Base-by-base conservation (phyloP, 2,329 filamentous ascomycete genomes). In the Fusarium tanahbumbuense region DNA sequence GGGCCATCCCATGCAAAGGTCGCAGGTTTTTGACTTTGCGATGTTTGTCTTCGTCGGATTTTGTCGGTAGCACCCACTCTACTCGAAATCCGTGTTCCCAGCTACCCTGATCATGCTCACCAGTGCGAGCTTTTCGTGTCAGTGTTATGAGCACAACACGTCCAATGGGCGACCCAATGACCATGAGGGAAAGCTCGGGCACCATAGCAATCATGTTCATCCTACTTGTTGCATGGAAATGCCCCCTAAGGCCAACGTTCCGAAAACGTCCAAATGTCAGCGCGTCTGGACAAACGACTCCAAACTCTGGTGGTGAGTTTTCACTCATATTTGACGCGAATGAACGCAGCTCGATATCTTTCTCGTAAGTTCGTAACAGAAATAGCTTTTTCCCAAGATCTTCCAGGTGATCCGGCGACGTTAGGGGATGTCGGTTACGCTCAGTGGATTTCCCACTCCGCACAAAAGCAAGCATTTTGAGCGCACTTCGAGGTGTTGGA, bases 171-270 rank as follows among this genome's bases (percentile, higher is more conserved):
- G 89, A 90, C 1, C 86, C 92, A 2, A 91, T 81, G 5, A 93
- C 82, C 11, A 94, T 86, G 16, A 94, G 81, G n/a, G 85, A 90
- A 2, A 96, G 82, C 71, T 92, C 89, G 0, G 91, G 90, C 2
- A 94, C 88, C 53, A 89, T 84, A 0, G 85, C 80, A 40, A 88
- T 79, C 83, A 92, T 88, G 78, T 86, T 90, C 23, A 93, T 67
- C 46, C 67, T 75, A 56, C 74, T 82, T 56, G 76, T 83, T 13
- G 74, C 76, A 30, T 78, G 70, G 52, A 82, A 81, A 37, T 76
- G 72, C 1, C 66, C 62, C 16, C 67, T 60, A 18, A 76, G 54
- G 8, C 47, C 60, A 16, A 64, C 66, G 12, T 75, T 73, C 5
- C 64, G 60, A 32, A 74, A 75, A 5, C 49, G 48, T 13, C 74